Conservation (phyloP, 306 rosid species). For the Heteromeles arbutifolia region DNA sequence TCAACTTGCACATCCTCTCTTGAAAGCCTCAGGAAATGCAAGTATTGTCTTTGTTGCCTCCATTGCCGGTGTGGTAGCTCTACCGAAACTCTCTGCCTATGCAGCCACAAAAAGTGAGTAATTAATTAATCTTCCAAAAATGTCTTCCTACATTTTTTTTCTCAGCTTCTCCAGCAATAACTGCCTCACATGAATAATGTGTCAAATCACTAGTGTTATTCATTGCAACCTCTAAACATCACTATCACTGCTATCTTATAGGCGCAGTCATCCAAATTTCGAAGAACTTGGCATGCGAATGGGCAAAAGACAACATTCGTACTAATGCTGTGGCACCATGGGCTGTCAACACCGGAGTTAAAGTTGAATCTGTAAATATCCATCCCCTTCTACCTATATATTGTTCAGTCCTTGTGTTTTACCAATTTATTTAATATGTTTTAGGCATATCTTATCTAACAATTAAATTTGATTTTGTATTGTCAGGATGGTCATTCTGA, state of each 20-base stretch:
- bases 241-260: not conserved
- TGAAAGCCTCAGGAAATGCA: conserved; percentile 40
- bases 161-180: too few species aligned
- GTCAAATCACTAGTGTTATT: too few species aligned
- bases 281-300: conserved; percentile 54
- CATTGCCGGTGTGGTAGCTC: conserved; percentile 34
- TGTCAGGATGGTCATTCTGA: not conserved
- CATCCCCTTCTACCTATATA: not conserved
- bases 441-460: not conserved
- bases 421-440: not conserved
- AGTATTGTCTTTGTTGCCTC: conserved; percentile 45
- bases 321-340: conserved; percentile 54
- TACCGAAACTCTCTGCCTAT: conserved; percentile 36
- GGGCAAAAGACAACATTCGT: conserved; percentile 64
- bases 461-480: not conserved
- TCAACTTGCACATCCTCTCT: conserved; percentile 37
- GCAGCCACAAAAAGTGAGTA: conserved; percentile 53
- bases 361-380: not conserved
- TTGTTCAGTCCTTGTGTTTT: not conserved
- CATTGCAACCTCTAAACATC: not conserved
- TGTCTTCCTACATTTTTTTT: not conserved
- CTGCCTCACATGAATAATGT: too few species aligned
- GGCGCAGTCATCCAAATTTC: conserved; percentile 43
- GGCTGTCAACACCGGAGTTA: conserved; percentile 10
- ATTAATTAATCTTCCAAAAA: not conserved